Percentiles rank a stretch among this genome's conserved stretches.
These are phyloP conservation scores for Ormosia emarginata DNA, from an alignment of 306 rosid genomes.

Conservation along the genomic window DNA sequence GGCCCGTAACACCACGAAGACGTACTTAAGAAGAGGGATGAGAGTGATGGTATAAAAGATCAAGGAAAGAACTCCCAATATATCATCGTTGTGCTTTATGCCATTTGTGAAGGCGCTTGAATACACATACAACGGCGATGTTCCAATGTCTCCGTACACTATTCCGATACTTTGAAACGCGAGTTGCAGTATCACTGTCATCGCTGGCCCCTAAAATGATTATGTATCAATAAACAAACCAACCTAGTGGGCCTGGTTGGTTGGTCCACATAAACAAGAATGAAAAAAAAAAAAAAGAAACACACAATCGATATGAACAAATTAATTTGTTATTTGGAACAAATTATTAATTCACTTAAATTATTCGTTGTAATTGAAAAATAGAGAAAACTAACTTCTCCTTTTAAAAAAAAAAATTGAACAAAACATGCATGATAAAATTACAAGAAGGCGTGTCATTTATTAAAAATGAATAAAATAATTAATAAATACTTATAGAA, in stretches of 20 bases:
- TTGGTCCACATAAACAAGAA: background rate
- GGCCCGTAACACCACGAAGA: slow-evolving; percentile 52
- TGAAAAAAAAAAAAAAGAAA: background rate
- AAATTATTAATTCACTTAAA: background rate
- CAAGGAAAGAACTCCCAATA: slow-evolving; percentile 58
- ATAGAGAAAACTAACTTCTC: too few relatives aligned
- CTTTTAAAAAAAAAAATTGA: too few relatives aligned
- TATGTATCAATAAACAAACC: background rate
- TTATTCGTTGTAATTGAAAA: background rate
- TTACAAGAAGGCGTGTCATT: too few relatives aligned
- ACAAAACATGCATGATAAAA: too few relatives aligned
- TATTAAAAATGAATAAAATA: too few relatives aligned
- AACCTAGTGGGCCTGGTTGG: too few relatives aligned
- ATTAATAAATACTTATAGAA: too few relatives aligned
- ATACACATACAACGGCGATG: slow-evolving; percentile 66
- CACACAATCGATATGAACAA: background rate
- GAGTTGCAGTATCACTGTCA: slow-evolving; percentile 45
- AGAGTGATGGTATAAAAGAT: slow-evolving; percentile 58
- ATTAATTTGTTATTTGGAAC: background rate
- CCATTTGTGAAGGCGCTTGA: slow-evolving; percentile 41
- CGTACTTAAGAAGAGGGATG: slow-evolving; percentile 56
- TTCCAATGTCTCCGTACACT: slow-evolving; percentile 74
- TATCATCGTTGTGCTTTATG: slow-evolving; percentile 47
- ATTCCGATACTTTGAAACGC: slow-evolving; percentile 77
- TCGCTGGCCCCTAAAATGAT: slow-evolving; percentile 19